A percentile compares a stretch with the other conserved stretches of the same genome.
Conservation (phyloP, 139 green algal species). For the Dunaliella primolecta region DNA sequence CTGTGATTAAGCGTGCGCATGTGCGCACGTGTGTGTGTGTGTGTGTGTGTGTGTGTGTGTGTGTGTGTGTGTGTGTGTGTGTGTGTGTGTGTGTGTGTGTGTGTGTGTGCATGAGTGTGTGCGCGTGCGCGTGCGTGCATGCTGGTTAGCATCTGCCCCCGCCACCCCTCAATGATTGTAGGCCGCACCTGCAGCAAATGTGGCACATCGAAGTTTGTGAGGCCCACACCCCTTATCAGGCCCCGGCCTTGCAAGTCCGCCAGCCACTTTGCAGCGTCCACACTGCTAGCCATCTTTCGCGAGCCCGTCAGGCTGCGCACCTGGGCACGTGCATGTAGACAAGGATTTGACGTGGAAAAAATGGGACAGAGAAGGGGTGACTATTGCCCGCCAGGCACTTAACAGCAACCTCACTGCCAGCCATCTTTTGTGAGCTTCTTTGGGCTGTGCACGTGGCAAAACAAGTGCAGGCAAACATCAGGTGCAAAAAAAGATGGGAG, state of each 20-base stretch:
- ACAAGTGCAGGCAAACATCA: too few relatives aligned
- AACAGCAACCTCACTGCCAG: too few relatives aligned
- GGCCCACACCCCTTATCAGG: conserved; percentile 51
- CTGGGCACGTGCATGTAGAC: background rate
- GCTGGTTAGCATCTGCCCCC: too few relatives aligned
- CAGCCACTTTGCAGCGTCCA: conserved; percentile 15
- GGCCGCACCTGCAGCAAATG: conserved; percentile 20
- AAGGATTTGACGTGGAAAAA: too few relatives aligned
- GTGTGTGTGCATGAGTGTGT: background rate
- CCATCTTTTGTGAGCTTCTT: too few relatives aligned
- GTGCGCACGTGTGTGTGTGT: too few relatives aligned
- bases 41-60: too few relatives aligned
- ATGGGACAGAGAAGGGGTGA: too few relatives aligned
- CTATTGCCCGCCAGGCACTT: background rate
- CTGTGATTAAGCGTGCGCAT: too few relatives aligned
- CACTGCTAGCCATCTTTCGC: background rate
- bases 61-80: background rate
- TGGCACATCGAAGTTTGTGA: conserved; percentile 75
- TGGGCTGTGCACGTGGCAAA: background rate
- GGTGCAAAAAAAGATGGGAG: too few relatives aligned
- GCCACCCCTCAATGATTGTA: too few relatives aligned
- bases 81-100: background rate
- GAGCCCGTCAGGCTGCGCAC: background rate
- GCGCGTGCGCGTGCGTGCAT: background rate
- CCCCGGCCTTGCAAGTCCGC: conserved; percentile 49